A percentile compares a stretch with the other conserved stretches of the same genome.
phyloP scores from a whole-genome alignment of 805 yeast species.

The Osmozyma mogii region DNA sequence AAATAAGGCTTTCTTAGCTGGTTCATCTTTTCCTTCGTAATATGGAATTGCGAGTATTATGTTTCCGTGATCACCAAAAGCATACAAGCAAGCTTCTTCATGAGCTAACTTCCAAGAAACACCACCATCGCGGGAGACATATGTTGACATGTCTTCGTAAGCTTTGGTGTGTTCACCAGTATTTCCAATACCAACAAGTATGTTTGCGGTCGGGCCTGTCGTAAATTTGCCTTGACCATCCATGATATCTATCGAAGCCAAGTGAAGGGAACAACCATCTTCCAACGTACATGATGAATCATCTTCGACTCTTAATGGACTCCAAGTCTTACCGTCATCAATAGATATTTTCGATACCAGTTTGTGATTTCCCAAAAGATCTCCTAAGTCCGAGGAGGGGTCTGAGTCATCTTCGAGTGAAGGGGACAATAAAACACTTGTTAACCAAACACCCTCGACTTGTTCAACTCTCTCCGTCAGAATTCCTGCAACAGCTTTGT shows the following conservation, averaged over 20 bases:
- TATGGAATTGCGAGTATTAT: slow-evolving; percentile 54
- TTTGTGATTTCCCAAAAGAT: slow-evolving; percentile 1
- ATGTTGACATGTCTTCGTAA: slow-evolving; percentile 34
- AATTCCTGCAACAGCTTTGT: slow-evolving; percentile 34
- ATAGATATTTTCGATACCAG: slow-evolving; percentile 34
- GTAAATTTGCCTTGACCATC: slow-evolving; percentile 36
- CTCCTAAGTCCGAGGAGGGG: not conserved
- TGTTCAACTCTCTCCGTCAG: slow-evolving; percentile 39
- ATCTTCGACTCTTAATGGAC: slow-evolving; percentile 35
- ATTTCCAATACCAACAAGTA: slow-evolving; percentile 23
- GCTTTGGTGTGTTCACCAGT: slow-evolving; percentile 19
- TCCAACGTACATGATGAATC: slow-evolving; percentile 36
- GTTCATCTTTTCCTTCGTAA: slow-evolving; percentile 17
- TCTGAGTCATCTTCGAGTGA: slow-evolving; percentile 9
- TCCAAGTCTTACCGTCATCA: slow-evolving; percentile 51
- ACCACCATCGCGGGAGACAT: slow-evolving; percentile 71
- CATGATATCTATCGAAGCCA: slow-evolving; percentile 23
- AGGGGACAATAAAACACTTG: slow-evolving; percentile 23
- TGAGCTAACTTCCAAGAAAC: slow-evolving; percentile 54
- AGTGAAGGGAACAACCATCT: slow-evolving; percentile 44
- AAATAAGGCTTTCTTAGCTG: slow-evolving; percentile 32
- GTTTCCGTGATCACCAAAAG: slow-evolving; percentile 74
- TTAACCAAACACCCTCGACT: slow-evolving; percentile 58
- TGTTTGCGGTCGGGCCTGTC: slow-evolving; percentile 51
- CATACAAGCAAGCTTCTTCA: slow-evolving; percentile 42